Percentiles rank a stretch among this genome's conserved stretches.
Conservation (phyloP, 176 grass and related monocot species). For the Bothriochloa decipiens region DNA sequence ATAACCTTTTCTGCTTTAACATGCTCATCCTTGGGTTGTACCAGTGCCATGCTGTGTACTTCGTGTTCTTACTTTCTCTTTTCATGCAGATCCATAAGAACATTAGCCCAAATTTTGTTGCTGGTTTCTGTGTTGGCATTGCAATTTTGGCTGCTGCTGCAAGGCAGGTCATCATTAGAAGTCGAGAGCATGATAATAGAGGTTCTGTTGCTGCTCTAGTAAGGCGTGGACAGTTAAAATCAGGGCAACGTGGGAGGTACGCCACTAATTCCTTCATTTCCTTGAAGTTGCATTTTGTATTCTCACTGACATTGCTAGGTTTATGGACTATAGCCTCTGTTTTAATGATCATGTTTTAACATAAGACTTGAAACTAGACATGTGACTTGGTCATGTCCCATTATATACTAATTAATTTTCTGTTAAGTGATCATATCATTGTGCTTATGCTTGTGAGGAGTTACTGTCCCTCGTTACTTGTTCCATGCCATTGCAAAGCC, state of each 20-base stretch:
- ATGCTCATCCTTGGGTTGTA: background rate
- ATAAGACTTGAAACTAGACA: background rate
- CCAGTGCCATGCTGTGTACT: background rate
- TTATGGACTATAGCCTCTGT: conserved; percentile 19
- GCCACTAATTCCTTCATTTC: conserved; percentile 39
- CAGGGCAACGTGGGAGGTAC: conserved; percentile 77
- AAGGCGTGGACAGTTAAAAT: conserved; percentile 92
- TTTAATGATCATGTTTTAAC: conserved; percentile 25
- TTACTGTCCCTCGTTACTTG: conserved; percentile 21
- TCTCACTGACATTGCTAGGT: background rate
- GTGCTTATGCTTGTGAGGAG: conserved; percentile 8
- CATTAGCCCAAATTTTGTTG: conserved; percentile 52
- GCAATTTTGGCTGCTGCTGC: conserved; percentile 60
- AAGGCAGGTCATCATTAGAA: conserved; percentile 63
- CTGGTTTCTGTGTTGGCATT: conserved; percentile 58
- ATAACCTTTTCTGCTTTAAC: background rate
- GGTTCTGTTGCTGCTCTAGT: conserved; percentile 95
- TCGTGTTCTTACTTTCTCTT: conserved; percentile 10
- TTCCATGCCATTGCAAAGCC: conserved; percentile 35
- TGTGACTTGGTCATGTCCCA: background rate
- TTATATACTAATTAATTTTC: background rate
- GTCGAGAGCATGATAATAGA: conserved; percentile 45
- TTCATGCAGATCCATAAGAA: conserved; percentile 59
- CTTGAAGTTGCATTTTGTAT: conserved; percentile 31
- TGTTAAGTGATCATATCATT: conserved; percentile 13